Percentiles rank a stretch among this genome's conserved stretches.
phyloP scores from a whole-genome alignment of 2,329 filamentous ascomycete species.

The Orbilia quercus region DNA sequence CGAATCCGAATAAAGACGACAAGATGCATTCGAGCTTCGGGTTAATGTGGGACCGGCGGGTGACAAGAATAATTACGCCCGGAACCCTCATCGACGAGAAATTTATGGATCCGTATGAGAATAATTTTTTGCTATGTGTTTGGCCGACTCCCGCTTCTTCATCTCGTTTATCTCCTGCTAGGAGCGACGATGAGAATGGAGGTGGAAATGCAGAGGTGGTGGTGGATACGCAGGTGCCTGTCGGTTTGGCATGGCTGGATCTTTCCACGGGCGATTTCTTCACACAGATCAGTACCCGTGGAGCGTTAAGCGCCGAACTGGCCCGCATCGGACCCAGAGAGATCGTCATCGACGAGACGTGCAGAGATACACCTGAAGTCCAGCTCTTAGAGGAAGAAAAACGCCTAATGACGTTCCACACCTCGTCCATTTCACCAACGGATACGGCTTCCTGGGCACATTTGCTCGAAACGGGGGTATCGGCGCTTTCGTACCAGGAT shows the following conservation, averaged over 20 bases:
- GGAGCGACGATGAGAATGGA: background rate
- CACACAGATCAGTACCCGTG: slow-evolving; percentile 78
- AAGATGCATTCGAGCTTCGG: slow-evolving; percentile 71
- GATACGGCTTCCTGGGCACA: slow-evolving; percentile 75
- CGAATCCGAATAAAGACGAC: slow-evolving; percentile 75
- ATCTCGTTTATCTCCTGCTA: background rate
- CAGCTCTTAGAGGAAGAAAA: slow-evolving; percentile 71
- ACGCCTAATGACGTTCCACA: slow-evolving; percentile 66
- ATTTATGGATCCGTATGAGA: slow-evolving; percentile 93
- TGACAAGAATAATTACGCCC: slow-evolving; percentile 89
- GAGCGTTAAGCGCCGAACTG: slow-evolving; percentile 80
- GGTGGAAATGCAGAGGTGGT: slow-evolving; percentile 57
- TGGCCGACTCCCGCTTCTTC: slow-evolving; percentile 34
- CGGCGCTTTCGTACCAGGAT: slow-evolving; percentile 66
- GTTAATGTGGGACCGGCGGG: slow-evolving; percentile 82
- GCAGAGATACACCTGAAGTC: slow-evolving; percentile 33
- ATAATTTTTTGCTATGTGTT: slow-evolving; percentile 90
- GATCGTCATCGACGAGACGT: slow-evolving; percentile 75
- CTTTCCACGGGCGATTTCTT: slow-evolving; percentile 94
- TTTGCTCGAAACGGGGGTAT: slow-evolving; percentile 77
- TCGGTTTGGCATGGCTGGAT: slow-evolving; percentile 93
- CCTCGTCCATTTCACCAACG: slow-evolving; percentile 72
- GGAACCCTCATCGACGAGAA: slow-evolving; percentile 97
- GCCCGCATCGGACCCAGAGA: slow-evolving; percentile 86
- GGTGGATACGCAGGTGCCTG: slow-evolving; percentile 56